Evolutionary conservation across 257 asterid species (phyloP).

Genomic region (Striga asiatica): DNA sequence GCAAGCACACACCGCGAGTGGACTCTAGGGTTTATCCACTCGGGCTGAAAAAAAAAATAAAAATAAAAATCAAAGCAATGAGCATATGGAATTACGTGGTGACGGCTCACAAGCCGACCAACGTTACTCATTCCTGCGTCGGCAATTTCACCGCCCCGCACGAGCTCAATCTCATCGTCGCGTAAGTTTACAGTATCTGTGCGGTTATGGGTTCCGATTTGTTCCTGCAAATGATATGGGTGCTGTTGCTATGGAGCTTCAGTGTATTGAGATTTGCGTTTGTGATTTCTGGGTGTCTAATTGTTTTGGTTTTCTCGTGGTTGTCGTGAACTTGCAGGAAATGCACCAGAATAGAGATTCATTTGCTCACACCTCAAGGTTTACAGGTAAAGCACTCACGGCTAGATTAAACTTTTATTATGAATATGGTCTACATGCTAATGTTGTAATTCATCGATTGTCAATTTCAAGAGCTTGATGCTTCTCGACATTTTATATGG

Average conservation of each 20-base stretch:
- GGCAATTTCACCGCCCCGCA: slow-evolving; percentile 94
- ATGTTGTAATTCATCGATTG: background rate
- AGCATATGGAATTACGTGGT: slow-evolving; percentile 97
- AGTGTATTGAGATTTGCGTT: background rate
- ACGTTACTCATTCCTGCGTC: slow-evolving; percentile 92
- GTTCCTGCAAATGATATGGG: background rate
- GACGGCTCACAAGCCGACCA: slow-evolving; percentile 99
- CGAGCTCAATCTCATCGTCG: slow-evolving; percentile 86
- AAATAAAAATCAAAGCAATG: slow-evolving; percentile 25
- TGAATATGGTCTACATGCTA: background rate
- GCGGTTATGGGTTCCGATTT: background rate
- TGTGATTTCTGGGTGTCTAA: background rate
- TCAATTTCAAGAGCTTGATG: background rate
- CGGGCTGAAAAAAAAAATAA: background rate
- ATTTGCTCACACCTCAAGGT: slow-evolving; percentile 77
- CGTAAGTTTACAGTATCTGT: slow-evolving; percentile 35
- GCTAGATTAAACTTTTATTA: background rate
- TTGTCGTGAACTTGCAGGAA: slow-evolving; percentile 43
- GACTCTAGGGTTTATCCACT: slow-evolving; percentile 17
- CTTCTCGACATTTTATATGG: background rate
- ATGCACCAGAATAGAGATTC: slow-evolving; percentile 91
- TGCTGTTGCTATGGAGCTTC: background rate
- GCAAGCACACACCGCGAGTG: slow-evolving; percentile 6
- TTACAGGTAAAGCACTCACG: slow-evolving; percentile 53
- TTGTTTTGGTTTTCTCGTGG: background rate